Percentiles rank a stretch among this genome's conserved stretches.
phyloP scores from a whole-genome alignment of 2,329 filamentous ascomycete species.

The Xylaria polymorpha region DNA sequence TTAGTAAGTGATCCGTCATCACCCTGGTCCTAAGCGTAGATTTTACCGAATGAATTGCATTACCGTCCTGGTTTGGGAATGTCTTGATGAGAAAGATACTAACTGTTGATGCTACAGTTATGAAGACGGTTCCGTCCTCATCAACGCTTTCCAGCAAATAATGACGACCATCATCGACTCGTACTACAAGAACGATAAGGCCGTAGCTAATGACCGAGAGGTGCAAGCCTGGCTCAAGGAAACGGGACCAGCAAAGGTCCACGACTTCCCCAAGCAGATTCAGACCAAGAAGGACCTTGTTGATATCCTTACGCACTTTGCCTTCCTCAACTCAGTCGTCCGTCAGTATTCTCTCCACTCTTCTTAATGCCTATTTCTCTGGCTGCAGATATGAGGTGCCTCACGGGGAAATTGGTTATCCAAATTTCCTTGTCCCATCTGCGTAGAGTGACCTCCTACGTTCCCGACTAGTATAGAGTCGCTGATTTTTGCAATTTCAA shows the following conservation, averaged over 20 bases:
- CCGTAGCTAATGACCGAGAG: slow-evolving; percentile 54
- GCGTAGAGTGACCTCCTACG: not conserved
- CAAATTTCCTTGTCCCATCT: not conserved
- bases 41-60: not conserved
- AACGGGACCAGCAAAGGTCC: slow-evolving; percentile 51
- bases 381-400: not conserved
- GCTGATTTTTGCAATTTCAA: slow-evolving; percentile 22
- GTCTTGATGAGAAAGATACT: not conserved
- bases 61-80: not conserved
- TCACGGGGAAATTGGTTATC: not conserved
- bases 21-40: too few species aligned
- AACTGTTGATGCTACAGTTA: slow-evolving; percentile 43
- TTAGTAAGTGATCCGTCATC: slow-evolving; percentile 39
- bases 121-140: slow-evolving; percentile 55
- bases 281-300: slow-evolving; percentile 49
- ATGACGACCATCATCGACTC: slow-evolving; percentile 55
- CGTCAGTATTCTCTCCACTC: slow-evolving; percentile 21
- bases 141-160: slow-evolving; percentile 52
- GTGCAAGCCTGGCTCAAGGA: slow-evolving; percentile 59
- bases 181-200: slow-evolving; percentile 55
- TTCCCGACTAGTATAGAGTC: not conserved
- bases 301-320: slow-evolving; percentile 56
- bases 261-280: slow-evolving; percentile 55
- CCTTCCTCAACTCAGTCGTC: slow-evolving; percentile 51
- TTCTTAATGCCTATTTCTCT: not conserved